These are phyloP conservation scores for Populus nigra DNA, from an alignment of 345 rosid species.

Conservation along the genomic window DNA sequence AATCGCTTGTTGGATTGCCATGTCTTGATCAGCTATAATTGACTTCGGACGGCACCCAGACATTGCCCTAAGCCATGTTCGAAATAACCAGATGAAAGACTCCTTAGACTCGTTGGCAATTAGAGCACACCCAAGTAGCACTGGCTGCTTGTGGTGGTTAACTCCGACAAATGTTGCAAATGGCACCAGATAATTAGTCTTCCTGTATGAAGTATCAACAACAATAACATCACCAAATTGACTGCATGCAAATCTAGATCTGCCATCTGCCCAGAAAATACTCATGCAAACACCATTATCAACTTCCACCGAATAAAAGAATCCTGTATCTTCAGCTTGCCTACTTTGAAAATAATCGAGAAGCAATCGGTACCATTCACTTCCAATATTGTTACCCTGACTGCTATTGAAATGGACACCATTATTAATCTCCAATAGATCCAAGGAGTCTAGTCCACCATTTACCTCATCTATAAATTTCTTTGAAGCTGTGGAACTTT, in stretches of 20 bases:
- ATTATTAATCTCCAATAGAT: slow-evolving; percentile 37
- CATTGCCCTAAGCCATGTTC: slow-evolving; percentile 84
- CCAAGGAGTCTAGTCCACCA: slow-evolving; percentile 48
- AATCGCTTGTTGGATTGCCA: slow-evolving; percentile 66
- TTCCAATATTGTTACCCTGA: slow-evolving; percentile 54
- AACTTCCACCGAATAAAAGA: slow-evolving; percentile 68
- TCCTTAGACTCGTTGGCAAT: slow-evolving; percentile 72
- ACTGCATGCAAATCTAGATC: slow-evolving; percentile 82
- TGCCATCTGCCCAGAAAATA: slow-evolving; percentile 88
- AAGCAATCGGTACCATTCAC: slow-evolving; percentile 70
- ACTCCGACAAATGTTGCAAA: slow-evolving; percentile 80
- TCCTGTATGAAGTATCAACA: slow-evolving; percentile 76
- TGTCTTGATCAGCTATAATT: slow-evolving; percentile 81
- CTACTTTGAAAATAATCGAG: slow-evolving; percentile 66
- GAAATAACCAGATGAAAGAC: slow-evolving; percentile 70
- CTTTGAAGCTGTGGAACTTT: slow-evolving; percentile 42
- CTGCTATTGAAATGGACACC: slow-evolving; percentile 31
- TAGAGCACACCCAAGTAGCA: slow-evolving; percentile 84
- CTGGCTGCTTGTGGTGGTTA: slow-evolving; percentile 86
- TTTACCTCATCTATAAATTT: slow-evolving; percentile 52
- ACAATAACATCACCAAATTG: slow-evolving; percentile 76
- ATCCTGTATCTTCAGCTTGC: slow-evolving; percentile 83
- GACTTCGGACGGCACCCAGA: slow-evolving; percentile 66
- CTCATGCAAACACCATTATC: slow-evolving; percentile 60
- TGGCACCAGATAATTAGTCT: slow-evolving; percentile 53